Conservation (phyloP, 257 asterid genomes). For the Coffea canephora region DNA sequence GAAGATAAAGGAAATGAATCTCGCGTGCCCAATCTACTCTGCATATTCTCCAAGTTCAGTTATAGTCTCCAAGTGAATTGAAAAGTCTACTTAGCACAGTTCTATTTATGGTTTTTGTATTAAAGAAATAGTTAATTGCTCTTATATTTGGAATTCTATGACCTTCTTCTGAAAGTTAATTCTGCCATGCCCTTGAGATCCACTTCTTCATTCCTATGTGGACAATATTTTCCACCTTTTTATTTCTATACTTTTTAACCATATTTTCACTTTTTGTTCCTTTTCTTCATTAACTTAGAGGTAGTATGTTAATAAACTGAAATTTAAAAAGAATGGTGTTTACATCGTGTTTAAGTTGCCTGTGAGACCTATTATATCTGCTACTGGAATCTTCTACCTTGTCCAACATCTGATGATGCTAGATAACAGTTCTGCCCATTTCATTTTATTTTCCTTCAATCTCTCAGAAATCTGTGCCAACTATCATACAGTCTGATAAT, state of each 20-base stretch:
- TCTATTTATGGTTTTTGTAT: background rate
- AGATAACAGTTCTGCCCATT: background rate
- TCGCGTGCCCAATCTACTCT: background rate
- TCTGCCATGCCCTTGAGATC: background rate
- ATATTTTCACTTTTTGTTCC: background rate
- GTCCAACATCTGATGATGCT: background rate
- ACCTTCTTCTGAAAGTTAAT: too few species aligned
- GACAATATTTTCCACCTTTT: background rate
- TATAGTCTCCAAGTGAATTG: background rate
- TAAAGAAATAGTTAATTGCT: too few species aligned
- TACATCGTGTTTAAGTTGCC: background rate
- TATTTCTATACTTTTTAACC: background rate
- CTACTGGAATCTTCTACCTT: background rate
- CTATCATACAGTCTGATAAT: too few species aligned
- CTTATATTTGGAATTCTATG: too few species aligned
- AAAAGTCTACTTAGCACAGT: too few species aligned
- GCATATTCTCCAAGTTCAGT: too few species aligned
- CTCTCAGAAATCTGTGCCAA: background rate
- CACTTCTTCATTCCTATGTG: background rate
- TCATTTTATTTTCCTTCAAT: background rate
- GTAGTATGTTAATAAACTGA: background rate
- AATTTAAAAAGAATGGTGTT: background rate
- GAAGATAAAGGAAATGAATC: too few species aligned
- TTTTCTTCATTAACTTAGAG: background rate
- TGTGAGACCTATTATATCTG: background rate